A percentile compares a stretch with the other conserved stretches of the same genome.
phyloP scores from a whole-genome alignment of 1,139 yeast genomes.

The Diutina siamensis region DNA sequence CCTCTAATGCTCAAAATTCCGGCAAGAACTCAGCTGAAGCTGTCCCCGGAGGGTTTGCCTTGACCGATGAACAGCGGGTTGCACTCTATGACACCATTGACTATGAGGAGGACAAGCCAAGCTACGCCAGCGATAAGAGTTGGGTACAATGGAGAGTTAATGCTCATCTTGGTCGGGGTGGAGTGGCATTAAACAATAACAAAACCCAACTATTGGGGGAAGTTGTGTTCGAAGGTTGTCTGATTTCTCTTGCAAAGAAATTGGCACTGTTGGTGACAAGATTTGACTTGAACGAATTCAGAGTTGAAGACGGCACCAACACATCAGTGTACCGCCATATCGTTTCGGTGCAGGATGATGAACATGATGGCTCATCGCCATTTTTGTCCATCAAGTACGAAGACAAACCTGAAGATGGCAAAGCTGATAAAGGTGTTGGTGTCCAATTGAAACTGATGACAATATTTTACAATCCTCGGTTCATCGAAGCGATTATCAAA shows the following conservation, averaged over 20 bases:
- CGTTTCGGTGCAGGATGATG: constrained; percentile 67
- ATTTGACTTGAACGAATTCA: constrained; percentile 68
- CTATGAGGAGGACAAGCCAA: constrained; percentile 57
- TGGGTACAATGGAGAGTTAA: not conserved
- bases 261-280: constrained; percentile 67
- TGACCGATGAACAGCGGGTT: constrained; percentile 55
- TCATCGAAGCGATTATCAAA: constrained; percentile 59
- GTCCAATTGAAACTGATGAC: constrained; percentile 82
- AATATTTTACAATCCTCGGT: constrained; percentile 72
- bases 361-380: constrained; percentile 29
- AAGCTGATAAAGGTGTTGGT: constrained; percentile 68
- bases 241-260: constrained; percentile 61
- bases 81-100: constrained; percentile 93
- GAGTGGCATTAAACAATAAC: not conserved
- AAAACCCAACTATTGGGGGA: constrained; percentile 81
- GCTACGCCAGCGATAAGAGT: not conserved
- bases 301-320: constrained; percentile 80
- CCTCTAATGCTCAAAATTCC: not conserved
- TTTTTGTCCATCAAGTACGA: constrained; percentile 80
- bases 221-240: constrained; percentile 73
- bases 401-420: constrained; percentile 69
- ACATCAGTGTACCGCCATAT: constrained; percentile 68
- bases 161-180: not conserved
- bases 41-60: constrained; percentile 26
- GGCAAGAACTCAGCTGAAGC: constrained; percentile 7